Evolutionary conservation across 345 rosid genomes (phyloP).

Genomic region (Mallotus nudiflorus): DNA sequence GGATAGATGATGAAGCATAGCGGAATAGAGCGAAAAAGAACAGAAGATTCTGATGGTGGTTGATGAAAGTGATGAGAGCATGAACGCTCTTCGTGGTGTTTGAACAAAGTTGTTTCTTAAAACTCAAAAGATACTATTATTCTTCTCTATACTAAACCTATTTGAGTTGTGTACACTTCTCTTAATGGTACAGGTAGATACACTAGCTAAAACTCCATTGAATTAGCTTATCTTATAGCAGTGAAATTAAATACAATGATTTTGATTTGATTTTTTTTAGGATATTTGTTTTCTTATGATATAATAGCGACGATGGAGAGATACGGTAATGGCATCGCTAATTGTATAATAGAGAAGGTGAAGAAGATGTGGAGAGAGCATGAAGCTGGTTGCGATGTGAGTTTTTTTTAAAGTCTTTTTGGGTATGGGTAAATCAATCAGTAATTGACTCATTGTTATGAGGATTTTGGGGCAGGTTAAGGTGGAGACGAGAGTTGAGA

Average conservation of each 20-base stretch:
- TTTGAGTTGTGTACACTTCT: conserved; percentile 33
- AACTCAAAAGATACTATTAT: conserved; percentile 42
- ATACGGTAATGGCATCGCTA: conserved; percentile 47
- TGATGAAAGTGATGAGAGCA: conserved; percentile 66
- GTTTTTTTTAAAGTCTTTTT: neutral
- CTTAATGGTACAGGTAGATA: conserved; percentile 49
- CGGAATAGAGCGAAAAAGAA: conserved; percentile 21
- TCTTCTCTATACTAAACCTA: conserved; percentile 52
- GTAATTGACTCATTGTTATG: too few relatives aligned
- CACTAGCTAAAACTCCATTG: neutral
- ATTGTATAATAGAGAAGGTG: conserved; percentile 46
- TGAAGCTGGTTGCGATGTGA: conserved; percentile 29
- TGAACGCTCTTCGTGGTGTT: conserved; percentile 64
- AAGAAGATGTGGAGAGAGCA: conserved; percentile 42
- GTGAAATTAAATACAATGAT: neutral
- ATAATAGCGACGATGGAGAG: conserved; percentile 42
- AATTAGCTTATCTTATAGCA: neutral
- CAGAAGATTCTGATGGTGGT: conserved; percentile 56
- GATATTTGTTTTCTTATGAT: conserved; percentile 59
- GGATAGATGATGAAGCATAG: too few relatives aligned
- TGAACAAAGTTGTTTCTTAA: conserved; percentile 36
- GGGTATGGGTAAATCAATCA: too few relatives aligned
- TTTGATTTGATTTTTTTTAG: conserved; percentile 17
- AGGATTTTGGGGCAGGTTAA: conserved; percentile 34
- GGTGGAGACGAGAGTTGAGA: conserved; percentile 46